Conservation (phyloP, 1,139 yeast genomes). For the Cylindricascospora bacillispora region DNA sequence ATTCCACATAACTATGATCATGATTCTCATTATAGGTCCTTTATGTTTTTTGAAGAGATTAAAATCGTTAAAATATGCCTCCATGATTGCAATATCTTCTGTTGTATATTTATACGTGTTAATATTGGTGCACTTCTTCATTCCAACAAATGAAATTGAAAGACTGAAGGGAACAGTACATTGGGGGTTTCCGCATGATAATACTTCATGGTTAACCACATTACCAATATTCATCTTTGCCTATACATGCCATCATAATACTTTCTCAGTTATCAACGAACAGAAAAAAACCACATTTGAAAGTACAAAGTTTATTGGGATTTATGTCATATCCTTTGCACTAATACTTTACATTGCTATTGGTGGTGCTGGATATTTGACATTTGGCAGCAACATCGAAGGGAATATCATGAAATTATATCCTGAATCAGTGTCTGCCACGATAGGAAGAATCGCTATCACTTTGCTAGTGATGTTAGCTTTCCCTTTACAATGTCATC, state of each 20-base stretch:
- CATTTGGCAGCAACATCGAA: constrained; percentile 52
- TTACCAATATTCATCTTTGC: constrained; percentile 72
- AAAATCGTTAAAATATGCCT: constrained; percentile 59
- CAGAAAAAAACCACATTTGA: constrained; percentile 39
- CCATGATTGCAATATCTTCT: constrained; percentile 53
- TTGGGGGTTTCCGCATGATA: constrained; percentile 27
- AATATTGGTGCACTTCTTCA: constrained; percentile 43
- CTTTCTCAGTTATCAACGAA: constrained; percentile 66
- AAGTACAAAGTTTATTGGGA: constrained; percentile 42
- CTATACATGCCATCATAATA: constrained; percentile 71
- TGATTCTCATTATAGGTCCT: constrained; percentile 44
- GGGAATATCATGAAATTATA: constrained; percentile 64
- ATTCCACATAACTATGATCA: constrained; percentile 53
- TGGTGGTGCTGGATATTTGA: constrained; percentile 56
- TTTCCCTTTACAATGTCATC: constrained; percentile 67
- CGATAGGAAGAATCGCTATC: constrained; percentile 59
- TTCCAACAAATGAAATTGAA: constrained; percentile 27
- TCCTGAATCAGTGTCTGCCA: constrained; percentile 46
- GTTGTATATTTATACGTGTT: constrained; percentile 53
- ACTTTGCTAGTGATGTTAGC: constrained; percentile 58
- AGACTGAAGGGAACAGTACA: constrained; percentile 29
- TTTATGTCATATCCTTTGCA: constrained; percentile 46
- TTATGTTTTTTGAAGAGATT: constrained; percentile 51
- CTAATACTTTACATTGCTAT: constrained; percentile 45
- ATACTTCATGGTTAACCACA: constrained; percentile 30